phyloP scores from a whole-genome alignment of 257 asterid genomes.

The Plantago elongata region DNA sequence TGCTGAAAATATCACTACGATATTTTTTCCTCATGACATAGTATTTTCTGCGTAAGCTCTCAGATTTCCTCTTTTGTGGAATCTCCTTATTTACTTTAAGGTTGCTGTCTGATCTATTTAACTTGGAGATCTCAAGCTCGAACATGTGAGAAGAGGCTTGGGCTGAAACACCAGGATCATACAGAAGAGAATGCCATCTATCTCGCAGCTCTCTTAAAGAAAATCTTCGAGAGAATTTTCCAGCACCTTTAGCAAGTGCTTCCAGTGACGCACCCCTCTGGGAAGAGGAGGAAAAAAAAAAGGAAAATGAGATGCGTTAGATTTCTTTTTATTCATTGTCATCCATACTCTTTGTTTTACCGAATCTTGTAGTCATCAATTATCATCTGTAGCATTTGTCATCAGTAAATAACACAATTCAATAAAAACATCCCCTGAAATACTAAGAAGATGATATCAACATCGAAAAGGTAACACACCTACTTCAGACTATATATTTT shows the following conservation, averaged over 20 bases:
- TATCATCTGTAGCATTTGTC: too few relatives aligned
- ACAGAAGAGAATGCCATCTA: constrained; percentile 84
- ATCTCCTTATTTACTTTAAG: constrained; percentile 35
- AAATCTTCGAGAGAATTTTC: constrained; percentile 74
- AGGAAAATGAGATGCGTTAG: constrained; percentile 6
- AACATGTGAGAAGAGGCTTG: constrained; percentile 61
- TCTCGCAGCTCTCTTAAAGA: constrained; percentile 62
- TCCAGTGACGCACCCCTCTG: constrained; percentile 90
- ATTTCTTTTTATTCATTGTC: constrained; percentile 14
- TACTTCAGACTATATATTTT: too few relatives aligned
- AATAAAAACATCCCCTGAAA: too few relatives aligned
- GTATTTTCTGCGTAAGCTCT: constrained; percentile 65
- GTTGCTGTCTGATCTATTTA: constrained; percentile 43
- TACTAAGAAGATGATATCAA: too few relatives aligned
- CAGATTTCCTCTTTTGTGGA: constrained; percentile 57
- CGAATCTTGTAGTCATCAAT: too few relatives aligned
- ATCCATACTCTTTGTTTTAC: background rate
- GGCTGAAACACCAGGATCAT: constrained; percentile 68
- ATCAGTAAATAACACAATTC: too few relatives aligned
- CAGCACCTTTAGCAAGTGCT: constrained; percentile 94
- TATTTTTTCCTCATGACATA: constrained; percentile 69
- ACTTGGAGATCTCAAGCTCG: constrained; percentile 64
- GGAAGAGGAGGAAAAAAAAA: constrained; percentile 17
- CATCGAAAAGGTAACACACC: too few relatives aligned
- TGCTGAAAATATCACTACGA: constrained; percentile 53